Evolutionary conservation across 1,284 basidiomycete genomes (phyloP).

Genomic region (Moniliophthora roreri): DNA sequence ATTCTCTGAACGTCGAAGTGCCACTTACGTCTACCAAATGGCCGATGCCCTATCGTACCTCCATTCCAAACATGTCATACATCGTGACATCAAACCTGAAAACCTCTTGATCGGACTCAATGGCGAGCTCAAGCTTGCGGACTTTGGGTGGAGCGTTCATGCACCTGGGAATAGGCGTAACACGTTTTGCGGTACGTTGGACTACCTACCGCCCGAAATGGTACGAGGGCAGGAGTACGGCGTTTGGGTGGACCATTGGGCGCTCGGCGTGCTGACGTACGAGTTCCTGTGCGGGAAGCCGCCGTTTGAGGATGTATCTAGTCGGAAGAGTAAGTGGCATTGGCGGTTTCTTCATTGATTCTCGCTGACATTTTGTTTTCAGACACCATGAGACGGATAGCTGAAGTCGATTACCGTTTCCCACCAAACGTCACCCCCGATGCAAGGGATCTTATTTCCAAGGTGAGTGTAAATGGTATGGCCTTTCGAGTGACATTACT

Average conservation of each 20-base stretch:
- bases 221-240: conserved; percentile 87
- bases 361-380: conserved; percentile 9
- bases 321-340: conserved; percentile 61
- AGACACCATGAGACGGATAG: conserved; percentile 89
- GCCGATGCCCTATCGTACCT: conserved; percentile 93
- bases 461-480: conserved; percentile 26
- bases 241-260: conserved; percentile 95
- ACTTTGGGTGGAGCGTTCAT: conserved; percentile 99
- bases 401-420: conserved; percentile 80
- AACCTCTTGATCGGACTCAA: conserved; percentile 94
- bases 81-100: conserved; percentile 99
- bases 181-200: conserved; percentile 93
- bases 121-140: conserved; percentile 97
- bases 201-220: conserved; percentile 99
- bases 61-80: conserved; percentile 96
- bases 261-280: conserved; percentile 92
- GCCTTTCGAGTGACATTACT: not conserved
- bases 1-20: conserved; percentile 15
- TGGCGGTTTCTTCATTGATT: conserved; percentile 1
- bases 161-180: conserved; percentile 88
- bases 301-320: conserved; percentile 89
- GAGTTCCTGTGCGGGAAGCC: conserved; percentile 93
- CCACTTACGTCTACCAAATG: conserved; percentile 95
- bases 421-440: conserved; percentile 38
- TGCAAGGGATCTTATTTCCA: conserved; percentile 44